These are phyloP conservation scores for Acephala macrosclerotiorum DNA, from an alignment of 2,329 filamentous ascomycete genomes.

Conservation along the genomic window DNA sequence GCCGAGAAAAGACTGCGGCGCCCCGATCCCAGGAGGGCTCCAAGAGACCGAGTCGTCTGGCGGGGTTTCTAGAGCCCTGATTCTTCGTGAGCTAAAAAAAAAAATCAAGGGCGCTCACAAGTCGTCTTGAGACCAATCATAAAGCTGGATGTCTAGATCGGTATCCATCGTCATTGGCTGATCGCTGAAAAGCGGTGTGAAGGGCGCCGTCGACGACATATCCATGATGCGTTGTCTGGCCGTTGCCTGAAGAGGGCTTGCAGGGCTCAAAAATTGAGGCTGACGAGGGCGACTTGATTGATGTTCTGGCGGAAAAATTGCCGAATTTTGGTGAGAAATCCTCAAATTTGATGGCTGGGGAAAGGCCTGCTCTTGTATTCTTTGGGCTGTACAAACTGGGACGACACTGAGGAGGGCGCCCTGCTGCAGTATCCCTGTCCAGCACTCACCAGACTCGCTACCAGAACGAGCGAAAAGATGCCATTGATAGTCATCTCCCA, in stretches of 20 bases:
- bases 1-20: too few relatives aligned
- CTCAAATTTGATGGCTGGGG: neutral
- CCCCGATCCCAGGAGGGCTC: neutral
- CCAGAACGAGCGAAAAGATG: too few relatives aligned
- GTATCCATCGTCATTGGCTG: neutral
- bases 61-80: neutral
- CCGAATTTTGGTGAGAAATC: constrained; percentile 1
- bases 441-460: too few relatives aligned
- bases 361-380: neutral
- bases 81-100: constrained; percentile 9
- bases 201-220: too few relatives aligned
- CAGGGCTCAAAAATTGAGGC: neutral
- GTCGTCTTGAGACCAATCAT: constrained; percentile 1
- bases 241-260: neutral
- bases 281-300: neutral
- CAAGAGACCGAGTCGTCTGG: neutral
- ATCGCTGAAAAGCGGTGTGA: too few relatives aligned
- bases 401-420: constrained; percentile 1
- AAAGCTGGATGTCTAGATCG: neutral
- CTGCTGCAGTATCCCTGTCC: neutral
- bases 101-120: constrained; percentile 1
- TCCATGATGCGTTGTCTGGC: neutral
- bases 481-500: too few relatives aligned
- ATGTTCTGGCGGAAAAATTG: neutral
- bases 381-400: neutral